phyloP scores from a whole-genome alignment of 2,329 filamentous ascomycete genomes.

The Phialocephala subalpina region DNA sequence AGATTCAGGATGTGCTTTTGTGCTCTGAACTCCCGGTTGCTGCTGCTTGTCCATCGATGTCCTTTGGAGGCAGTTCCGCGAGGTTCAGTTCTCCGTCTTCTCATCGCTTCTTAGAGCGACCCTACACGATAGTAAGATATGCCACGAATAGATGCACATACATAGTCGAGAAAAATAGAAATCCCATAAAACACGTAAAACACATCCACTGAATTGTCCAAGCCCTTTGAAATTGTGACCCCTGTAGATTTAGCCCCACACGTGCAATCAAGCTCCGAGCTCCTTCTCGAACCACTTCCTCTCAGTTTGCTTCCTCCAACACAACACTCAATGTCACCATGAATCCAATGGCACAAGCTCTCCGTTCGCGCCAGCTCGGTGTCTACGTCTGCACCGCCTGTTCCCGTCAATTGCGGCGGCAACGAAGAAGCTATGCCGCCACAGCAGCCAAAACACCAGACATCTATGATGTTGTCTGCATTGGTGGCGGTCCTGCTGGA shows the following conservation, averaged over 20 bases:
- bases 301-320: not conserved
- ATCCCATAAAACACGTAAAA: not conserved
- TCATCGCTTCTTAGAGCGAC: conserved; percentile 5
- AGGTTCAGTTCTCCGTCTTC: not conserved
- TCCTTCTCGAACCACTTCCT: not conserved
- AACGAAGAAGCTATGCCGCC: conserved; percentile 36
- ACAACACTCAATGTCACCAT: conserved; percentile 19
- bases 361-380: conserved; percentile 28
- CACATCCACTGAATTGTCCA: not conserved
- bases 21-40: conserved; percentile 32
- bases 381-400: conserved; percentile 39
- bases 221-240: not conserved
- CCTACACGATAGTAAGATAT: conserved; percentile 11
- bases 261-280: not conserved
- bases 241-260: not conserved
- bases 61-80: conserved; percentile 1
- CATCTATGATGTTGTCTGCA: conserved; percentile 46
- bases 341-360: conserved; percentile 24
- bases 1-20: conserved; percentile 9
- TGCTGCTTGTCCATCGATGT: conserved; percentile 34
- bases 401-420: conserved; percentile 35
- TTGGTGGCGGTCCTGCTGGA: conserved; percentile 60
- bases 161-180: not conserved
- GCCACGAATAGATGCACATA: conserved; percentile 19
- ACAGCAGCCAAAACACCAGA: conserved; percentile 32